Conservation (phyloP, 1,139 yeast species). For the Magnusiomyces fungicola region DNA sequence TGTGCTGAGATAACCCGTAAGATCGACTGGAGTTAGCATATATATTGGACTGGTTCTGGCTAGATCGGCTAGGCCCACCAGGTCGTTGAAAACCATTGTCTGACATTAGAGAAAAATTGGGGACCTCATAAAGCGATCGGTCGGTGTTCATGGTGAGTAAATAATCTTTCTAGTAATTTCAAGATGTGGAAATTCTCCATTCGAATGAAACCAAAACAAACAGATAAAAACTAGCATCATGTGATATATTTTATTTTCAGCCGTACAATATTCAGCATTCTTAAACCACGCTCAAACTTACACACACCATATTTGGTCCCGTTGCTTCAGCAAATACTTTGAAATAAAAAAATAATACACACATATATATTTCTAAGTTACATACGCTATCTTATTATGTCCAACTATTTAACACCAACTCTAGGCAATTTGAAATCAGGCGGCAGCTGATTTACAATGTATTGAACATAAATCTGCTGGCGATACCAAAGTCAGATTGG, state of each 20-base stretch:
- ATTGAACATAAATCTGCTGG: neutral
- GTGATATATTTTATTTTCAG: too few species aligned
- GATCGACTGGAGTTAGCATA: too few species aligned
- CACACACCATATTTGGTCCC: too few species aligned
- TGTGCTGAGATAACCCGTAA: too few species aligned
- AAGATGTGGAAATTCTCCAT: too few species aligned
- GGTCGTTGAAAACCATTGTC: neutral
- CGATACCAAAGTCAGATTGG: neutral
- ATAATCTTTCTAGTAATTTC: too few species aligned
- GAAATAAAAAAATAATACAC: neutral
- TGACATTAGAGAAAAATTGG: neutral
- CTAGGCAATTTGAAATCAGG: neutral
- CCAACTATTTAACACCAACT: neutral
- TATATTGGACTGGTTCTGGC: neutral
- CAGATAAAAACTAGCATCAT: too few species aligned
- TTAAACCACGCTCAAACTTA: too few species aligned
- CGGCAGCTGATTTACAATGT: neutral
- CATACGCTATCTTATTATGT: too few species aligned
- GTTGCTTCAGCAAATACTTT: neutral
- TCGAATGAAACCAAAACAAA: neutral
- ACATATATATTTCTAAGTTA: neutral
- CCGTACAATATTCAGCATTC: too few species aligned
- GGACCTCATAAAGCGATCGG: neutral
- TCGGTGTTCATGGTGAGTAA: neutral
- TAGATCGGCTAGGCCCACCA: neutral